Base-by-base conservation (phyloP, 306 rosid genomes). In the Ziziphus jujuba region DNA sequence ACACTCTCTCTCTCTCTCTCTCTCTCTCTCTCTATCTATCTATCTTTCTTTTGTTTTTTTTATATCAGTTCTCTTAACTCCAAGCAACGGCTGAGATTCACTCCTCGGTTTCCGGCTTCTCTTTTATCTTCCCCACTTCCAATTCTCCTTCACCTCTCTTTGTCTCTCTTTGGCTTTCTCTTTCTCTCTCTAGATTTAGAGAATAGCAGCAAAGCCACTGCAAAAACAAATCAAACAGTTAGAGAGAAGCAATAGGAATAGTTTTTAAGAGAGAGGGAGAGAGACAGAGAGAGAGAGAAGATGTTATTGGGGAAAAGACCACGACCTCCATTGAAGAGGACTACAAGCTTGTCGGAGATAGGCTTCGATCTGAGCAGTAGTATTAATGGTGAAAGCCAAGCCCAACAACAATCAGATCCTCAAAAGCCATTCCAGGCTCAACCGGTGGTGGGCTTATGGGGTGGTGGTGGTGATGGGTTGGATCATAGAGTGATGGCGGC, bases 231-330 rank as follows among this genome's bases (percentile, higher is more conserved):
- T n/a, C 8, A 21, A 16, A 14, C 9, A 23, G 44, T 56, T n/a
- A 40, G 34, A 48, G 57, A 50, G 34, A 24, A 50, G 71, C 10
- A 54, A 51, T 5, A 12, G 51, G 2, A 28, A 14, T 8, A 19
- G 59, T 22, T 24, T 62, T 62, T 21, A 31, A 49, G 8, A 31
- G 31, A 20, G 61, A 33, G 10, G 44, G 4, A 66, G 33, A 22
- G 61, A 17, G 63, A 57, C 75, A 15, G 54, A 49, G 6, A 17
- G 15, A 49, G 21, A 2, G 3, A 5, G 35, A 75, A 69, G 61
- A 92, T 85, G 98, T 12, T 82, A 86, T 67, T 93, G 60, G 97
- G 97, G 51, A 93, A 90, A 86, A 86, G 97, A 59, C 80, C 87
- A 36, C 86, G 96, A 64, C 86, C 85, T 64, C 85, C 95, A 5